Percentiles rank a stretch among this genome's conserved stretches.
Conservation (phyloP, 495 filamentous ascomycete species). For the Clohesyomyces aquaticus region DNA sequence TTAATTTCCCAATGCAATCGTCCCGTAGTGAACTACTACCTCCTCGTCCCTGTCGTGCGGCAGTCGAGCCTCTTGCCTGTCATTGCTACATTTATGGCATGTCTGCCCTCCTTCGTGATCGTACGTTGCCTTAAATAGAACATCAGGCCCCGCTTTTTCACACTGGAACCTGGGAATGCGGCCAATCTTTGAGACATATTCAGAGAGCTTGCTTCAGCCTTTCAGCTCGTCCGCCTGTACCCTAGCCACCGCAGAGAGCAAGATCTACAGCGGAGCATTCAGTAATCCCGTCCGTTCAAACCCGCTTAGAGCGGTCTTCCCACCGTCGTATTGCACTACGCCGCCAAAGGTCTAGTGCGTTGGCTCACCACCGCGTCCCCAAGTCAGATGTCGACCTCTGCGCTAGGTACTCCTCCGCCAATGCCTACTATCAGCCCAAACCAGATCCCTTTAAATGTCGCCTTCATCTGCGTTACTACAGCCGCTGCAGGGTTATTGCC, state of each 20-base stretch:
- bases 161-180: slow-evolving; percentile 23
- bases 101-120: slow-evolving; percentile 26
- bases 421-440: slow-evolving; percentile 56
- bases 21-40: slow-evolving; percentile 47
- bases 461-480: slow-evolving; percentile 46
- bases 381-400: slow-evolving; percentile 48
- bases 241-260: slow-evolving; percentile 30
- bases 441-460: slow-evolving; percentile 50
- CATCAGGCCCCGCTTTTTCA: slow-evolving; percentile 20
- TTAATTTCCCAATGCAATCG: slow-evolving; percentile 50
- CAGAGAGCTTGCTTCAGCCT: slow-evolving; percentile 19
- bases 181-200: slow-evolving; percentile 14
- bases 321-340: slow-evolving; percentile 50
- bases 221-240: slow-evolving; percentile 26
- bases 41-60: slow-evolving; percentile 32
- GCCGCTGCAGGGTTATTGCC: slow-evolving; percentile 46
- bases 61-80: slow-evolving; percentile 23
- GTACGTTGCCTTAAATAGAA: slow-evolving; percentile 34
- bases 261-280: slow-evolving; percentile 37
- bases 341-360: slow-evolving; percentile 35
- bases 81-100: slow-evolving; percentile 26
- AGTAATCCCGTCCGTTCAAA: slow-evolving; percentile 41
- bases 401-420: slow-evolving; percentile 50
- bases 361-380: slow-evolving; percentile 53
- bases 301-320: slow-evolving; percentile 18